These are phyloP conservation scores for Talaromyces pinophilus DNA, from an alignment of 2,329 filamentous ascomycete genomes.

Conservation along the genomic window DNA sequence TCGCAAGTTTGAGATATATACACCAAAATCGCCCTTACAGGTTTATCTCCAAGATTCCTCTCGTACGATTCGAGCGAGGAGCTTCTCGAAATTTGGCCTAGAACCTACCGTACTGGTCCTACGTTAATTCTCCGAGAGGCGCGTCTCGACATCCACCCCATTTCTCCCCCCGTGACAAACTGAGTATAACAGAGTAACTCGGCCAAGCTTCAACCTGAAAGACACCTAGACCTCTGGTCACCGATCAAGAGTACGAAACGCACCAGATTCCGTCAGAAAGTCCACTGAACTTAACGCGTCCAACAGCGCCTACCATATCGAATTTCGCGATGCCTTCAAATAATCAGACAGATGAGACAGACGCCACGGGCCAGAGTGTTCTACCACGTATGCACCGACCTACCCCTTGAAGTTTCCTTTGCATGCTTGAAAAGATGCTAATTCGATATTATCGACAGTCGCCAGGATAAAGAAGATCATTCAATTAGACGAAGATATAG, in stretches of 20 bases:
- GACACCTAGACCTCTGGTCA: not conserved
- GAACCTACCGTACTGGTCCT: not conserved
- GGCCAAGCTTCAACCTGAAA: not conserved
- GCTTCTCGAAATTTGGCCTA: not conserved
- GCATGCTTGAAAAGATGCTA: not conserved
- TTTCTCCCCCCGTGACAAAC: not conserved
- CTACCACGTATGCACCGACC: conserved; percentile 18
- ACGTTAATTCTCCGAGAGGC: not conserved
- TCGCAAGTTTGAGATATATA: not conserved
- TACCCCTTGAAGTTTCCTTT: not conserved
- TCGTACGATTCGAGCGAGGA: not conserved
- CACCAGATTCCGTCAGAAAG: too few relatives aligned
- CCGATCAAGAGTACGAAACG: not conserved
- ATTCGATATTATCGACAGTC: conserved; percentile 56
- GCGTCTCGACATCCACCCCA: not conserved
- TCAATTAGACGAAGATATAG: conserved; percentile 79
- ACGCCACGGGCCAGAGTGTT: conserved; percentile 21
- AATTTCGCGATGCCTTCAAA: conserved; percentile 19
- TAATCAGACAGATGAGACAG: conserved; percentile 9
- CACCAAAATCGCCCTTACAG: not conserved
- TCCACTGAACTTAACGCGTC: not conserved
- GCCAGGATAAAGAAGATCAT: conserved; percentile 97
- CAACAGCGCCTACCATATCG: not conserved
- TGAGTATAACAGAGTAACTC: not conserved
- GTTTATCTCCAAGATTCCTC: not conserved